These are phyloP conservation scores for Fusarium ramigenum DNA, from an alignment of 2,329 filamentous ascomycete genomes.

Conservation along the genomic window DNA sequence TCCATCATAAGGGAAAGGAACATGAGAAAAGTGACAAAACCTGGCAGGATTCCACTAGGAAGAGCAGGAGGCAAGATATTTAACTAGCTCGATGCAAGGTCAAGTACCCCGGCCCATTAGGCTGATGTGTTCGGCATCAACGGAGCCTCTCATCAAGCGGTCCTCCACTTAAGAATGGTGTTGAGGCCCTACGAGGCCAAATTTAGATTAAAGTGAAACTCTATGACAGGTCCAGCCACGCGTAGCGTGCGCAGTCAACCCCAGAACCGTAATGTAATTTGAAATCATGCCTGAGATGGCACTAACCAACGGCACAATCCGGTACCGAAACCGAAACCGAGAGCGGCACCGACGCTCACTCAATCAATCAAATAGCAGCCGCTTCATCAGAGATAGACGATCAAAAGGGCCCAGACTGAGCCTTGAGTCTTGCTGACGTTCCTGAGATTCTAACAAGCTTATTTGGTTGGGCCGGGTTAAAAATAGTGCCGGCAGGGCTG, in stretches of 20 bases:
- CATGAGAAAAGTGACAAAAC: neutral
- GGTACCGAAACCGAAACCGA: slow-evolving; percentile 7
- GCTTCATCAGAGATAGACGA: neutral
- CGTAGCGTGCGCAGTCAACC: neutral
- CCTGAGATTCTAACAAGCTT: neutral
- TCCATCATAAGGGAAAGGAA: neutral
- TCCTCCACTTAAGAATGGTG: fast-evolving
- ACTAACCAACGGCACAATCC: neutral
- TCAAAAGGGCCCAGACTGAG: neutral
- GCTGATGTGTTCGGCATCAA: neutral
- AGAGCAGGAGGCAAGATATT: neutral
- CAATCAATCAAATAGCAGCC: neutral
- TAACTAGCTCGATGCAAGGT: neutral
- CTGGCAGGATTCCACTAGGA: neutral
- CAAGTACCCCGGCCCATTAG: neutral
- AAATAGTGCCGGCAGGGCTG: neutral
- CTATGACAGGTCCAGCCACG: neutral
- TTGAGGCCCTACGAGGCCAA: neutral
- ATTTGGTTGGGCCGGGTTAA: neutral
- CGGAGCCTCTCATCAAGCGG: too few relatives aligned
- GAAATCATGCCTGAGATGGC: neutral
- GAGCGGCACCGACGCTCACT: neutral
- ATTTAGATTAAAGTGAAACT: neutral
- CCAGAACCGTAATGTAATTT: neutral
- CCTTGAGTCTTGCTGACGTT: neutral